Evolutionary conservation across 2,329 filamentous ascomycete genomes (phyloP).

Genomic region (Aspergillus pseudoterreus): DNA sequence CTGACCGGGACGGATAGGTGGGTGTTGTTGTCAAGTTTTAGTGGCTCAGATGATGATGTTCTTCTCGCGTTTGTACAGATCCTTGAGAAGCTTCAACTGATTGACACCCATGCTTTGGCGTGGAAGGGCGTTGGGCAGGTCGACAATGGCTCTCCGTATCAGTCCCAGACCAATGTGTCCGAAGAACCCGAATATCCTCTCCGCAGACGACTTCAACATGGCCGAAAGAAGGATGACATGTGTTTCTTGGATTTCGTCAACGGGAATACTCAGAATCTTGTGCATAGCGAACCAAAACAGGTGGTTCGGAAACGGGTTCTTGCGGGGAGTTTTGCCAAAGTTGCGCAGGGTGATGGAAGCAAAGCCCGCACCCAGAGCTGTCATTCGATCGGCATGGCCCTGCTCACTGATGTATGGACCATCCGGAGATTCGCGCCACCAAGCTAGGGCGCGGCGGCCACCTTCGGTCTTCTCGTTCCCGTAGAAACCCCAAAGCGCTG

Average conservation of each 20-base stretch:
- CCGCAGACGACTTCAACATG: slow-evolving; percentile 69
- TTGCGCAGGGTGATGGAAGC: slow-evolving; percentile 79
- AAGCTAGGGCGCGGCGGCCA: slow-evolving; percentile 68
- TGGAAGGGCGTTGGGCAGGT: slow-evolving; percentile 57
- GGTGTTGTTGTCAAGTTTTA: background rate
- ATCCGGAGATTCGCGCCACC: slow-evolving; percentile 57
- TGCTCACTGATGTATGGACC: slow-evolving; percentile 63
- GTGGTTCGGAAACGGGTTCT: slow-evolving; percentile 71
- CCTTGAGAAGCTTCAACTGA: slow-evolving; percentile 36
- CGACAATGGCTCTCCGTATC: slow-evolving; percentile 66
- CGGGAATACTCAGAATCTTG: slow-evolving; percentile 70
- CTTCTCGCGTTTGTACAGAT: slow-evolving; percentile 35
- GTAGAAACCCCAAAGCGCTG: slow-evolving; percentile 78
- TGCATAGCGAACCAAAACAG: slow-evolving; percentile 82
- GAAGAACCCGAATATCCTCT: slow-evolving; percentile 75
- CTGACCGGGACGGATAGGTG: background rate
- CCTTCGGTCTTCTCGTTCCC: slow-evolving; percentile 69
- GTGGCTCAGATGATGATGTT: slow-evolving; percentile 32
- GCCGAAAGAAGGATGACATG: slow-evolving; percentile 67
- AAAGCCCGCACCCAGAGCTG: slow-evolving; percentile 77
- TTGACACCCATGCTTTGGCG: slow-evolving; percentile 35
- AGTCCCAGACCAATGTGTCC: slow-evolving; percentile 71
- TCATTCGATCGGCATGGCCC: slow-evolving; percentile 77
- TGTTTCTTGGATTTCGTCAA: slow-evolving; percentile 65
- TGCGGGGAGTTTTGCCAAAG: slow-evolving; percentile 65